These are phyloP conservation scores for Alternaria ventricosa DNA, from an alignment of 2,329 filamentous ascomycete genomes.

Conservation along the genomic window DNA sequence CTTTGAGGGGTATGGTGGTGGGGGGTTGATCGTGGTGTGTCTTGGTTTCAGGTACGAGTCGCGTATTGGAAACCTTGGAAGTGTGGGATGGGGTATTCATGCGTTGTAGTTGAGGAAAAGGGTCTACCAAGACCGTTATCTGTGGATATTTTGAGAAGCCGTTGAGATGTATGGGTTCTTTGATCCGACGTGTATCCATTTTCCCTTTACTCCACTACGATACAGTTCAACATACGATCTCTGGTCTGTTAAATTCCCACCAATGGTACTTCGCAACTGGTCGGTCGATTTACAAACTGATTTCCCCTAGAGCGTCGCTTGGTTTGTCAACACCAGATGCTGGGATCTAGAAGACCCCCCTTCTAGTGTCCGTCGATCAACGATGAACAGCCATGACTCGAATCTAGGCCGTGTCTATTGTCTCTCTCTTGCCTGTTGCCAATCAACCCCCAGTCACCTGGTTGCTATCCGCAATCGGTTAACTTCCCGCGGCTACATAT, in stretches of 20 bases:
- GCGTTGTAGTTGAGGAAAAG: not conserved
- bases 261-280: not conserved
- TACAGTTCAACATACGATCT: not conserved
- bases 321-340: not conserved
- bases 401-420: slow-evolving; percentile 5
- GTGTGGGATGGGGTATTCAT: not conserved
- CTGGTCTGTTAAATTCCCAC: not conserved
- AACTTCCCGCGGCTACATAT: slow-evolving; percentile 24
- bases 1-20: slow-evolving; percentile 4
- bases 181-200: not conserved
- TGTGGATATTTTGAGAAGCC: not conserved
- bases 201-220: not conserved
- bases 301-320: not conserved
- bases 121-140: slow-evolving; percentile 6
- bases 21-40: not conserved
- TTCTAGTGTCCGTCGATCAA: slow-evolving; percentile 1
- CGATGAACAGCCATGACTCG: not conserved
- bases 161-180: not conserved
- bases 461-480: slow-evolving; percentile 9
- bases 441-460: slow-evolving; percentile 6
- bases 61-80: not conserved
- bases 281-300: not conserved
- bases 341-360: slow-evolving; percentile 9
- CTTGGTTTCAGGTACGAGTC: slow-evolving; percentile 1
- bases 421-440: not conserved